phyloP scores from a whole-genome alignment of 2,329 filamentous ascomycete species.

The Helotiales sp. region DNA sequence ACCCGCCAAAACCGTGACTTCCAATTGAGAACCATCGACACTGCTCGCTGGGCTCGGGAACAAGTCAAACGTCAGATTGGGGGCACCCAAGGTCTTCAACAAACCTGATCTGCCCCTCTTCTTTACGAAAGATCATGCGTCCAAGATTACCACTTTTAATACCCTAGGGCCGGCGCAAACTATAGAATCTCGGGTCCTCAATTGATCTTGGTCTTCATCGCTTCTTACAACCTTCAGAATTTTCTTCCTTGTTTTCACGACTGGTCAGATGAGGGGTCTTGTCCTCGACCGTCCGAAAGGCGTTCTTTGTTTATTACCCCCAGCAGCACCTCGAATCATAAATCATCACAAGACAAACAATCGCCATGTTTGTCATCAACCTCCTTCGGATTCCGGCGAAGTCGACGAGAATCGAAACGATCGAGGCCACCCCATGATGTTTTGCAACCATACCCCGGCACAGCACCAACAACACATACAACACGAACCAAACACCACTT shows the following conservation, averaged over 20 bases:
- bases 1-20: conserved; percentile 89
- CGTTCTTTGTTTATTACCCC: conserved; percentile 36
- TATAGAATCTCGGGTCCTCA: conserved; percentile 31
- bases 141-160: conserved; percentile 37
- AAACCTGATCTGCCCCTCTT: conserved; percentile 39
- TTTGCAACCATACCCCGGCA: conserved; percentile 25
- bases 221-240: conserved; percentile 24
- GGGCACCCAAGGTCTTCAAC: conserved; percentile 47
- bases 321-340: conserved; percentile 24
- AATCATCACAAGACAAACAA: conserved; percentile 30
- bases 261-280: conserved; percentile 44
- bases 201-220: conserved; percentile 21
- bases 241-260: conserved; percentile 33
- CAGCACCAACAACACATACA: conserved; percentile 26
- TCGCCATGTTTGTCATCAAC: conserved; percentile 23
- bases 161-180: conserved; percentile 35
- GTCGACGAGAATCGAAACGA: conserved; percentile 37
- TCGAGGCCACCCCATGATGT: conserved; percentile 18
- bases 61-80: conserved; percentile 91
- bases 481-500: conserved; percentile 26
- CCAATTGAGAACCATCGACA: conserved; percentile 83
- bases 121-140: conserved; percentile 23
- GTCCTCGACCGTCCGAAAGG: conserved; percentile 41
- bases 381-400: conserved; percentile 36
- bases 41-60: conserved; percentile 95